Conservation (phyloP, 2,329 filamentous ascomycete genomes). For the Didymella arachidicola region DNA sequence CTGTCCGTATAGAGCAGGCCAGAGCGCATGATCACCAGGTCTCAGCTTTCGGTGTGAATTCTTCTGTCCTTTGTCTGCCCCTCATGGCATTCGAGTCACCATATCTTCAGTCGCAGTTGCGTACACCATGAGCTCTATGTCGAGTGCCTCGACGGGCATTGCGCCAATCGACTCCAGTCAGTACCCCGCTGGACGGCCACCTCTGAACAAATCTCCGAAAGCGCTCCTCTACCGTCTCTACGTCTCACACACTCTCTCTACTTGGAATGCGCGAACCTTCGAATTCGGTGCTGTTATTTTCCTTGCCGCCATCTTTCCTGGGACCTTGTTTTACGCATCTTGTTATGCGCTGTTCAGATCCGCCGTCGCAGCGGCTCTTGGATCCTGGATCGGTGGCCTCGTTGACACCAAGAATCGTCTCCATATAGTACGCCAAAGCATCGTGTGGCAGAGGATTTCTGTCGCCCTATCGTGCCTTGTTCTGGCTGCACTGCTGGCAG, state of each 20-base stretch:
- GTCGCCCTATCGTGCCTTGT: constrained; percentile 46
- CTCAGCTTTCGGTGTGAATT: constrained; percentile 16
- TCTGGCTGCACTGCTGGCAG: constrained; percentile 30
- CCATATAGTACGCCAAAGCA: constrained; percentile 50
- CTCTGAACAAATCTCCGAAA: constrained; percentile 16
- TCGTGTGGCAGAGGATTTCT: constrained; percentile 49
- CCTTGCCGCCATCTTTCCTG: constrained; percentile 55
- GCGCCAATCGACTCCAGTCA: constrained; percentile 5
- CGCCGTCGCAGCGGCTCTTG: constrained; percentile 64
- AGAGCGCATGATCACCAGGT: constrained; percentile 21
- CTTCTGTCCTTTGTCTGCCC: constrained; percentile 5
- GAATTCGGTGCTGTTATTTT: constrained; percentile 61
- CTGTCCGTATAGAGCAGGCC: constrained; percentile 15
- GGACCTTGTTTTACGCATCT: constrained; percentile 70
- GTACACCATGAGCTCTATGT: constrained; percentile 17
- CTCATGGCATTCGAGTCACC: constrained; percentile 9
- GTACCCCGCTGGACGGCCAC: constrained; percentile 13
- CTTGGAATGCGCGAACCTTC: constrained; percentile 60
- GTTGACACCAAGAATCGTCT: constrained; percentile 63
- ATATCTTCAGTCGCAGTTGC: constrained; percentile 5
- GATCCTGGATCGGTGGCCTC: constrained; percentile 64
- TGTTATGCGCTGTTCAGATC: constrained; percentile 72
- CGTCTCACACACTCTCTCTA: constrained; percentile 57
- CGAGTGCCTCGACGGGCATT: constrained; percentile 13
- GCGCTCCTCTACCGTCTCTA: constrained; percentile 50